Evolutionary conservation across 2,329 filamentous ascomycete genomes (phyloP), one percentile per base, ranked within the genome.

Genomic region (Aspergillus sp.): DNA sequence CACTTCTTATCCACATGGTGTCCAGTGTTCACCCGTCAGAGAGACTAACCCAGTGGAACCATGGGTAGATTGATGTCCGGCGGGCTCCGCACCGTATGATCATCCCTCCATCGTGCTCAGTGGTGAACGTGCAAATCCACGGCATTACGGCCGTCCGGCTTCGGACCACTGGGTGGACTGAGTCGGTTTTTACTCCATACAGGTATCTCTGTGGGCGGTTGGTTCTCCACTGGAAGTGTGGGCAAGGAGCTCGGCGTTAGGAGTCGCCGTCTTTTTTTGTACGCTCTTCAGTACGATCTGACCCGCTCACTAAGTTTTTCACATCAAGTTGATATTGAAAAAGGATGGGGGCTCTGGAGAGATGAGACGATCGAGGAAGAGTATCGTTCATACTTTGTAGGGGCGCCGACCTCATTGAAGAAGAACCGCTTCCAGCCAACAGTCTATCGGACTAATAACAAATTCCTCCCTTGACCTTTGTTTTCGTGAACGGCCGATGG

Each of bases 81-180:
- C 43, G 43, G 19, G 26, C 43, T 50, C 45, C 52, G 35, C 45
- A 52, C 49, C 52, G 52, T 54, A 54, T 52, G 52, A 52, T 52
- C 41, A 30, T 52, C 32, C 32, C 33, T 40, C 42, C 42, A 41
- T 48, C 17, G 26, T 13, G 16, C 22, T 45, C 33, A n/a, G 13
- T 41, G 3, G 30, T 22, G 5, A 45, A 30, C 17, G n/a, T 26
- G 33, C 24, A 16, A 24, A n/a, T 6, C 24, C 22, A n/a, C 17
- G 42, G 19, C 1, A 8, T 11, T 30, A 38, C 35, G 11, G 35
- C 35, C 16, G 35, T n/a, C 35, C 16, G 35, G 16, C 46, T 11
- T 11, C 7, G 26, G 26, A 30, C 26, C 26, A 30, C 26, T 8
- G 8, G 26, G 26, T 30, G 26, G 26, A 30, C 26, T 30, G 8